Evolutionary conservation across 768 basidiomycete genomes (phyloP).

Genomic region (Trametes cingulata): DNA sequence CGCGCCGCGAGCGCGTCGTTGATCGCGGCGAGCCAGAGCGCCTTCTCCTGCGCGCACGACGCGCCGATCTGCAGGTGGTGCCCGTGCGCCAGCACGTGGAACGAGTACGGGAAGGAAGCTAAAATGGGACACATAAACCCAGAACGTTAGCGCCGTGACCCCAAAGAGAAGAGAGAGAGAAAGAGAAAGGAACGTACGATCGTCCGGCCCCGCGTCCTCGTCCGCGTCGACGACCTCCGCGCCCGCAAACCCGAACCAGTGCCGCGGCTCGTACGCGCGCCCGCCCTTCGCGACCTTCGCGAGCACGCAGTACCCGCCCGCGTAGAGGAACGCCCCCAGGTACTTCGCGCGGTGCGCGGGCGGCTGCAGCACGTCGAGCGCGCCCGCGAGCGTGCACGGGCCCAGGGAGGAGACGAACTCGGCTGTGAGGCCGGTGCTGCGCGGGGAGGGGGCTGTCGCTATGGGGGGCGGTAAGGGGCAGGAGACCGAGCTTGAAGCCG

Average conservation of each 20-base stretch:
- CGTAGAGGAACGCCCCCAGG: conserved; percentile 86
- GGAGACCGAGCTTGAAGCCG: neutral
- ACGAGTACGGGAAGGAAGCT: conserved; percentile 78
- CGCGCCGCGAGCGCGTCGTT: conserved; percentile 46
- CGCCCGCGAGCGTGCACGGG: conserved; percentile 76
- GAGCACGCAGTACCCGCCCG: conserved; percentile 81
- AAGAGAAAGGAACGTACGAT: conserved; percentile 57
- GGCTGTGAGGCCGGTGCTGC: conserved; percentile 38
- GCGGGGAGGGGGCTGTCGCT: neutral
- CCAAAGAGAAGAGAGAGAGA: neutral
- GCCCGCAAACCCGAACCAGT: conserved; percentile 82
- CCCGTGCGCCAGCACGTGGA: conserved; percentile 68
- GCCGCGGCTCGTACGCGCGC: conserved; percentile 79
- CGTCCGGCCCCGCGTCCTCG: conserved; percentile 50
- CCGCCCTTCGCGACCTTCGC: conserved; percentile 80
- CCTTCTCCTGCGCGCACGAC: conserved; percentile 81
- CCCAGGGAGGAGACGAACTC: conserved; percentile 77
- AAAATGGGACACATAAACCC: neutral
- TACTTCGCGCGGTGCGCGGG: conserved; percentile 60
- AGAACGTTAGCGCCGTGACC: neutral
- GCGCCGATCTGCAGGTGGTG: conserved; percentile 87
- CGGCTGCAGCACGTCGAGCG: conserved; percentile 84
- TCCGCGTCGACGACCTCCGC: conserved; percentile 71
- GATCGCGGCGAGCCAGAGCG: conserved; percentile 80
- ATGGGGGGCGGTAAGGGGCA: neutral